Percentiles rank a stretch among this genome's conserved stretches.
phyloP scores from a whole-genome alignment of 768 basidiomycete species.

The Scleroderma bovista region DNA sequence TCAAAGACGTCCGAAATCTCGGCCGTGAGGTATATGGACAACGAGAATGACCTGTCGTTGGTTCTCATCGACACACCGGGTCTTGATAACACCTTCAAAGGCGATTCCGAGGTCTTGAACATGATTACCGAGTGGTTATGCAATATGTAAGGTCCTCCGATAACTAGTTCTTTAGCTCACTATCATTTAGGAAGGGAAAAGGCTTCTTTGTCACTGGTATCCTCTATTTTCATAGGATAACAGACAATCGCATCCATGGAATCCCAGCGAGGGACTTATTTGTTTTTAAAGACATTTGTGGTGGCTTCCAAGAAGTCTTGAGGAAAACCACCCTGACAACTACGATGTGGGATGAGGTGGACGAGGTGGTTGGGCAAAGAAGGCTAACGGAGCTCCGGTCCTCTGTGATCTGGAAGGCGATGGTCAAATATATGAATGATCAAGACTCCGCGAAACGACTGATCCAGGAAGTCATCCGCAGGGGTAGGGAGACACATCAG shows the following conservation, averaged over 20 bases:
- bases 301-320: conserved; percentile 12
- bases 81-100: neutral
- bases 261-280: conserved; percentile 14
- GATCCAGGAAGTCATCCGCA: neutral
- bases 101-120: neutral
- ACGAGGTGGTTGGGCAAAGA: neutral
- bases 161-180: neutral
- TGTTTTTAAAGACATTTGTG: conserved; percentile 23
- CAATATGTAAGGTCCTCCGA: neutral
- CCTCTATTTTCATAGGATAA: conserved; percentile 25
- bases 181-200: conserved; percentile 10
- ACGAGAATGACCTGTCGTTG: neutral
- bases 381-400: neutral
- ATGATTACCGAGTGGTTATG: neutral
- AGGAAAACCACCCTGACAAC: conserved; percentile 23
- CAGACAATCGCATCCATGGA: conserved; percentile 21
- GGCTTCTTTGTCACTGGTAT: conserved; percentile 16
- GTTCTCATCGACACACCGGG: neutral
- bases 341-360: conserved; percentile 26
- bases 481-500: neutral
- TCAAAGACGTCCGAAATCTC: neutral
- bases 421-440: neutral
- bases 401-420: neutral
- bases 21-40: neutral
- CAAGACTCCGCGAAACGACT: neutral